phyloP scores from a whole-genome alignment of 2,329 filamentous ascomycete species.

The Annulohypoxylon truncatum region DNA sequence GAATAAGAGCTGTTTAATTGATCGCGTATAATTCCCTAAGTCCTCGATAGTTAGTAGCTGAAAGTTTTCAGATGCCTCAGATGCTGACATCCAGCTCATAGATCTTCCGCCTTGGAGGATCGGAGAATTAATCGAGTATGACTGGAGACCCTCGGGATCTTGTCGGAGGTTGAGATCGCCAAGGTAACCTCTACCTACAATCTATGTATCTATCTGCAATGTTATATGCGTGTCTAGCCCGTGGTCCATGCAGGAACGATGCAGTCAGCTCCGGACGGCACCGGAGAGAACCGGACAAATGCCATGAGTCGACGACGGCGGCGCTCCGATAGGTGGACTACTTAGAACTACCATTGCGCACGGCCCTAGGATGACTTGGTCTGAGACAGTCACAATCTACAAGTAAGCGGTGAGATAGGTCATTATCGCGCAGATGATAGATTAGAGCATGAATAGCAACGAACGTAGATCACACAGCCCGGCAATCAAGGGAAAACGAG shows the following conservation, averaged over 20 bases:
- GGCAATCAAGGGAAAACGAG: neutral
- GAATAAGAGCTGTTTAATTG: neutral
- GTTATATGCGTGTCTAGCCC: constrained; percentile 11
- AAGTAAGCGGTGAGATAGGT: constrained; percentile 10
- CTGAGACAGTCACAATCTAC: constrained; percentile 8
- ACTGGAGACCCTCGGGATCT: neutral
- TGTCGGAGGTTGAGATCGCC: neutral
- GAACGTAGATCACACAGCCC: constrained; percentile 15
- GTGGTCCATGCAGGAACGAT: constrained; percentile 36
- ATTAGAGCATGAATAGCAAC: neutral
- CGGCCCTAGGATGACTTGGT: constrained; percentile 4
- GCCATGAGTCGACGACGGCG: constrained; percentile 9
- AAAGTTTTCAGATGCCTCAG: neutral
- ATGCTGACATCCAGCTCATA: neutral
- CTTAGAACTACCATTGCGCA: constrained; percentile 4
- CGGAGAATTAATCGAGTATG: constrained; percentile 25
- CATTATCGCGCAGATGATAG: neutral
- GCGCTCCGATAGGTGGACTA: constrained; percentile 29
- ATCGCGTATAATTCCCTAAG: neutral
- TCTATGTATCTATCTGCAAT: constrained; percentile 2
- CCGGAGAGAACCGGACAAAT: constrained; percentile 32
- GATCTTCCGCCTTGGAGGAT: constrained; percentile 9
- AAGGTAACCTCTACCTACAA: constrained; percentile 1
- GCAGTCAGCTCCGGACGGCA: constrained; percentile 25
- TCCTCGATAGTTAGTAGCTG: neutral